phyloP scores from a whole-genome alignment of 345 rosid genomes.

The Eucalyptus erythrocorys region DNA sequence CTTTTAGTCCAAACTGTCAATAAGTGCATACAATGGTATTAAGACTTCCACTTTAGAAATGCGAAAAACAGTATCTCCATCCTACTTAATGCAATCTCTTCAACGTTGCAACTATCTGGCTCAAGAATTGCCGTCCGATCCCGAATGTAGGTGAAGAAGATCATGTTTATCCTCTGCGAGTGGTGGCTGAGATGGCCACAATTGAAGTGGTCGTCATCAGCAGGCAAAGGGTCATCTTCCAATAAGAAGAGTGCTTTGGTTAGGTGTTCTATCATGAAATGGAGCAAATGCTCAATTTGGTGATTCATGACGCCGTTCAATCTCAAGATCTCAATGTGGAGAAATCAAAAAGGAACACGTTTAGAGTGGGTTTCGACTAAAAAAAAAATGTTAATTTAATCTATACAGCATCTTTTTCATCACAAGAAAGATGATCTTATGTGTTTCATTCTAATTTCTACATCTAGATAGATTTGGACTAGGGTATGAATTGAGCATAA shows the following conservation, averaged over 20 bases:
- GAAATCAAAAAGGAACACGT: not conserved
- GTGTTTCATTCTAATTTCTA: not conserved
- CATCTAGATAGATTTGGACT: not conserved
- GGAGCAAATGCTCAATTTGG: not conserved
- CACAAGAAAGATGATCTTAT: not conserved
- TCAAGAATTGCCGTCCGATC: not conserved
- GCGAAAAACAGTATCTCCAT: not conserved
- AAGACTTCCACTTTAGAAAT: not conserved
- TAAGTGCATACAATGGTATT: not conserved
- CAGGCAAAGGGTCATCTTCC: not conserved
- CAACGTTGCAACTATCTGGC: not conserved
- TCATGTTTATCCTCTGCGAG: not conserved
- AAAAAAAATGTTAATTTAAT: not conserved
- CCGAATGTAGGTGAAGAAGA: not conserved
- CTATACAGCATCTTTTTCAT: not conserved
- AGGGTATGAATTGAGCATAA: not conserved
- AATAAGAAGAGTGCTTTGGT: not conserved
- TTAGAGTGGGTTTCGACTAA: not conserved
- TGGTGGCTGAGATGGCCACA: not conserved
- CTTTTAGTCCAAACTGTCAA: not conserved
- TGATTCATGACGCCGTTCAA: not conserved
- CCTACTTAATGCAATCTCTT: not conserved
- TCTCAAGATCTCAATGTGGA: not conserved
- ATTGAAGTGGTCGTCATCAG: not conserved
- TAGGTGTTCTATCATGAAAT: not conserved